Evolutionary conservation across 2,329 filamentous ascomycete genomes (phyloP).

Genomic region (Paecilomyces formosus): DNA sequence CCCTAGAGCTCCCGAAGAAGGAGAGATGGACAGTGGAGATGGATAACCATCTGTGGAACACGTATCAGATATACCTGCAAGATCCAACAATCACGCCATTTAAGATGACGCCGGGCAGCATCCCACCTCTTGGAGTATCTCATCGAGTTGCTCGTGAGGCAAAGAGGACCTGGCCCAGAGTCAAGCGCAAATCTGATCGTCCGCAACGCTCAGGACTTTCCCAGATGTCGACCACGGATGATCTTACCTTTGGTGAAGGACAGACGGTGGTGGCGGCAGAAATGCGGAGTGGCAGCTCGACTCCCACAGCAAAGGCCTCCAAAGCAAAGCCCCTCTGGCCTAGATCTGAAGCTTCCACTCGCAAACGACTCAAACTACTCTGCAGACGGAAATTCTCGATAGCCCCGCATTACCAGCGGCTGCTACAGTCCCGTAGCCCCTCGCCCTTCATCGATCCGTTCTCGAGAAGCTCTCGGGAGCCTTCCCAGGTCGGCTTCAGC

Average conservation of each 20-base stretch:
- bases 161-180: slow-evolving; percentile 51
- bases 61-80: slow-evolving; percentile 58
- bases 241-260: background rate
- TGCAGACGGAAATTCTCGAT: slow-evolving; percentile 56
- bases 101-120: slow-evolving; percentile 57
- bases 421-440: slow-evolving; percentile 53
- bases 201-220: slow-evolving; percentile 2
- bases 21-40: slow-evolving; percentile 53
- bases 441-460: slow-evolving; percentile 46
- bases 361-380: slow-evolving; percentile 51
- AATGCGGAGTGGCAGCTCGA: slow-evolving; percentile 41
- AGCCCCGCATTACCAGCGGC: slow-evolving; percentile 56
- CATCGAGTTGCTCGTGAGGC: slow-evolving; percentile 56
- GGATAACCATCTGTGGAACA: slow-evolving; percentile 61
- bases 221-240: background rate
- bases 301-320: slow-evolving; percentile 33
- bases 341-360: slow-evolving; percentile 50
- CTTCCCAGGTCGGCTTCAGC: slow-evolving; percentile 15
- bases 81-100: slow-evolving; percentile 60
- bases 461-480: slow-evolving; percentile 19
- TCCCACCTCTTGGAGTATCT: slow-evolving; percentile 57
- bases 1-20: slow-evolving; percentile 17
- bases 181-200: slow-evolving; percentile 25
- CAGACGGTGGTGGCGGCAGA: slow-evolving; percentile 35
- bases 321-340: slow-evolving; percentile 43